A percentile compares a stretch with the other conserved stretches of the same genome.
phyloP scores from a whole-genome alignment of 192 early-diverging fungal species.

The Phycomyces blakesleeanus region DNA sequence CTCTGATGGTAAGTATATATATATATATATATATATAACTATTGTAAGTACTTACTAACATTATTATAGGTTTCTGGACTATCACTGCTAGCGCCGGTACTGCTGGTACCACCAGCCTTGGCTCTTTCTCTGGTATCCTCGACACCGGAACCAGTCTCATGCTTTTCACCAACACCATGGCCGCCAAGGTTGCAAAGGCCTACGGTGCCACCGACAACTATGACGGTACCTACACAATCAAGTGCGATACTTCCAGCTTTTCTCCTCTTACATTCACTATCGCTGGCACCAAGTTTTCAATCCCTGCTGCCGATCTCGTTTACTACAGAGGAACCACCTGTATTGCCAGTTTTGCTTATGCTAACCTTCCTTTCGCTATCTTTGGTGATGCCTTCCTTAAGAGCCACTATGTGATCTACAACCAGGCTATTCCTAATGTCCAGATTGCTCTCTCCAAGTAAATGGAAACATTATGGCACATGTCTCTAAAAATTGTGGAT shows the following conservation, averaged over 20 bases:
- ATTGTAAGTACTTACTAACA: no score
- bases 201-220: constrained; percentile 20
- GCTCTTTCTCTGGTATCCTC: constrained; percentile 33
- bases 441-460: constrained; percentile 49
- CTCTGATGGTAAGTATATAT: constrained; percentile 7
- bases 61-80: constrained; percentile 22
- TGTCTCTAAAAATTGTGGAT: no score
- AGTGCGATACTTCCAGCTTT: constrained; percentile 22
- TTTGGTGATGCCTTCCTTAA: constrained; percentile 67
- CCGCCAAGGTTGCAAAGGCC: constrained; percentile 16
- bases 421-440: constrained; percentile 52
- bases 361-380: constrained; percentile 40
- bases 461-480: neutral
- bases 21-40: no score
- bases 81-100: constrained; percentile 13
- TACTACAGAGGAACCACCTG: constrained; percentile 18
- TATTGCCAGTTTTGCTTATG: constrained; percentile 33
- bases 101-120: neutral
- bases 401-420: constrained; percentile 64
- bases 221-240: constrained; percentile 26
- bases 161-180: constrained; percentile 25
- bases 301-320: constrained; percentile 37
- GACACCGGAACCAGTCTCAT: constrained; percentile 45
- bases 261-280: constrained; percentile 33
- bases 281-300: constrained; percentile 32